Evolutionary conservation across 805 yeast genomes (phyloP).

Genomic region (Wickerhamomyces silvicola): DNA sequence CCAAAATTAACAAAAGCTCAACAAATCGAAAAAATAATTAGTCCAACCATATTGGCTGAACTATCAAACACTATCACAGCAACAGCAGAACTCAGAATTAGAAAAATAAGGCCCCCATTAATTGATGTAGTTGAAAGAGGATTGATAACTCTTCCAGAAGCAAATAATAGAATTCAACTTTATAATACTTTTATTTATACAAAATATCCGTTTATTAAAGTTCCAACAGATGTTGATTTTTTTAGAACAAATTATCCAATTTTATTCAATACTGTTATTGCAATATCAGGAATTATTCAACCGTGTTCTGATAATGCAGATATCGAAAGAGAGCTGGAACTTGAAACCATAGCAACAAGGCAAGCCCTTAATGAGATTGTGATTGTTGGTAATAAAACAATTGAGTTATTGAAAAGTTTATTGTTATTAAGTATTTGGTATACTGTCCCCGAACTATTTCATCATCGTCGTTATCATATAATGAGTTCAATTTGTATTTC

Average conservation of each 20-base stretch:
- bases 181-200: slow-evolving; percentile 44
- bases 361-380: slow-evolving; percentile 52
- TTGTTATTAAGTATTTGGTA: slow-evolving; percentile 70
- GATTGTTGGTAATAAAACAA: slow-evolving; percentile 62
- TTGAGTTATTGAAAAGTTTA: slow-evolving; percentile 60
- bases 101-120: slow-evolving; percentile 9
- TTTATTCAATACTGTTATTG: slow-evolving; percentile 58
- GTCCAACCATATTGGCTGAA: slow-evolving; percentile 32
- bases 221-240: slow-evolving; percentile 39
- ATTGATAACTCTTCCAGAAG: slow-evolving; percentile 52
- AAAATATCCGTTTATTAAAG: slow-evolving; percentile 50
- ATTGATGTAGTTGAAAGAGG: slow-evolving; percentile 54
- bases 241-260: slow-evolving; percentile 50
- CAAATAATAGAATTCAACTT: slow-evolving; percentile 42
- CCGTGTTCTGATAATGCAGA: slow-evolving; percentile 22
- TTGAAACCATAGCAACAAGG: slow-evolving; percentile 49
- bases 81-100: slow-evolving; percentile 31
- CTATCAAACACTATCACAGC: slow-evolving; percentile 41
- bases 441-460: slow-evolving; percentile 75
- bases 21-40: slow-evolving; percentile 37
- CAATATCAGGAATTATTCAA: slow-evolving; percentile 46
- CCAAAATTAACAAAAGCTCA: slow-evolving; percentile 22
- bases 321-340: slow-evolving; percentile 35
- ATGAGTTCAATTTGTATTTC: slow-evolving; percentile 59
- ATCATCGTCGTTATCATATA: slow-evolving; percentile 70